Conservation (phyloP, 768 basidiomycete genomes). For the Polyporus arcularius region DNA sequence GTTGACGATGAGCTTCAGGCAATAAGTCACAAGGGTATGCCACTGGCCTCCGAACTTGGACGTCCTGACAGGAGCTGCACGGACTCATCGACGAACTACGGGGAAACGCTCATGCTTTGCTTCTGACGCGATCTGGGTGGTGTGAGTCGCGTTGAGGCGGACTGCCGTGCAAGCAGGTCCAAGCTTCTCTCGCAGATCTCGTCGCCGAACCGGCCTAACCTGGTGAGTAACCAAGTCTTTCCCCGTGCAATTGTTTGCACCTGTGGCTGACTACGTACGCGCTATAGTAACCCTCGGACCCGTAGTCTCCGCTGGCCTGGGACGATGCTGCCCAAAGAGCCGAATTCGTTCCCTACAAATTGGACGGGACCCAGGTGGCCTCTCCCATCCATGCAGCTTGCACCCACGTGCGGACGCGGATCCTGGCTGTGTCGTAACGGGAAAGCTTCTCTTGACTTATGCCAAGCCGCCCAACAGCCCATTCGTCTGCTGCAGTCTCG, state of each 20-base stretch:
- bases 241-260: conserved; percentile 12
- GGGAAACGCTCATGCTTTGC: neutral
- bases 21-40: neutral
- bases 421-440: conserved; percentile 14
- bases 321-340: conserved; percentile 5
- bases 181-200: conserved; percentile 15
- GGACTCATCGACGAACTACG: neutral
- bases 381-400: neutral
- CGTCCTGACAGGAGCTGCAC: neutral
- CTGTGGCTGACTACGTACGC: conserved; percentile 11
- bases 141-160: neutral
- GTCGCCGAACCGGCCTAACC: conserved; percentile 15
- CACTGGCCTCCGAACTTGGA: neutral
- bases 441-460: conserved; percentile 5
- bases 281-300: neutral
- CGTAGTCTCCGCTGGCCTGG: conserved; percentile 15
- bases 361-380: neutral
- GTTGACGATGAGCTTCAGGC: too few species aligned
- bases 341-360: conserved; percentile 1
- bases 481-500: neutral
- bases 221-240: conserved; percentile 13
- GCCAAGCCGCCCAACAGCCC: neutral
- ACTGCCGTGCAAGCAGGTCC: conserved; percentile 6
- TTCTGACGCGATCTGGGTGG: conserved; percentile 12
- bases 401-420: conserved; percentile 12